Conservation (phyloP, 2,329 filamentous ascomycete species). For the Ophiocordyceps australis region DNA sequence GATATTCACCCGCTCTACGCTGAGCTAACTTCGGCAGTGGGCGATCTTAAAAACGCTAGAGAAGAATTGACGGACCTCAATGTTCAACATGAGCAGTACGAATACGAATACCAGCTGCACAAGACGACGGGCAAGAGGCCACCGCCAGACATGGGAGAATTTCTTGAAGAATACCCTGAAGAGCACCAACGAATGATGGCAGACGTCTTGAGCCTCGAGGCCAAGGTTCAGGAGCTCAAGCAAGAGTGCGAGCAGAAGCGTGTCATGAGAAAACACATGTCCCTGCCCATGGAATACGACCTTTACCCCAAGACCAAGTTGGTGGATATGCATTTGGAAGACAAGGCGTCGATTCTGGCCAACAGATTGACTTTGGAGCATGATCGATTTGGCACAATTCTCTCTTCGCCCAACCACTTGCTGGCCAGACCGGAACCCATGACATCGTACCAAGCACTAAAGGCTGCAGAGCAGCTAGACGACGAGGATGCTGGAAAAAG, state of each 20-base stretch:
- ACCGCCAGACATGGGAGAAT: conserved; percentile 20
- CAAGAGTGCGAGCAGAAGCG: conserved; percentile 20
- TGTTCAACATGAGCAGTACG: conserved; percentile 17
- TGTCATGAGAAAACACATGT: conserved; percentile 22
- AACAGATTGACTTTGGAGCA: conserved; percentile 15
- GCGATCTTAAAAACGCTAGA: conserved; percentile 24
- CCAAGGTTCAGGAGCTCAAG: conserved; percentile 15
- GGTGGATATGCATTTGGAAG: conserved; percentile 23
- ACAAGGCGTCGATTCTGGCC: conserved; percentile 7
- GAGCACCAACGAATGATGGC: conserved; percentile 14
- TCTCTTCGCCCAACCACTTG: conserved; percentile 29
- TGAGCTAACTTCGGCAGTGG: conserved; percentile 21
- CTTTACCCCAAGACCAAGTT: conserved; percentile 16
- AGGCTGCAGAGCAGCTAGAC: conserved; percentile 17
- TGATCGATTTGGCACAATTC: conserved; percentile 21
- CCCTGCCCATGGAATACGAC: conserved; percentile 18
- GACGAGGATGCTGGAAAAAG: conserved; percentile 14
- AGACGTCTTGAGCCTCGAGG: conserved; percentile 14
- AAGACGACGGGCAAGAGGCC: conserved; percentile 9
- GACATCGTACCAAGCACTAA: conserved; percentile 21
- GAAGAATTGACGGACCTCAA: conserved; percentile 27
- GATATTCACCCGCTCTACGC: conserved; percentile 28
- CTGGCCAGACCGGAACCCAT: conserved; percentile 16
- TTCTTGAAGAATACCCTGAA: conserved; percentile 21
- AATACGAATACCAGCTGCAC: conserved; percentile 17